These are phyloP conservation scores for Adiantum capillusveneris DNA, from an alignment of 75 land plant genomes.

Conservation along the genomic window DNA sequence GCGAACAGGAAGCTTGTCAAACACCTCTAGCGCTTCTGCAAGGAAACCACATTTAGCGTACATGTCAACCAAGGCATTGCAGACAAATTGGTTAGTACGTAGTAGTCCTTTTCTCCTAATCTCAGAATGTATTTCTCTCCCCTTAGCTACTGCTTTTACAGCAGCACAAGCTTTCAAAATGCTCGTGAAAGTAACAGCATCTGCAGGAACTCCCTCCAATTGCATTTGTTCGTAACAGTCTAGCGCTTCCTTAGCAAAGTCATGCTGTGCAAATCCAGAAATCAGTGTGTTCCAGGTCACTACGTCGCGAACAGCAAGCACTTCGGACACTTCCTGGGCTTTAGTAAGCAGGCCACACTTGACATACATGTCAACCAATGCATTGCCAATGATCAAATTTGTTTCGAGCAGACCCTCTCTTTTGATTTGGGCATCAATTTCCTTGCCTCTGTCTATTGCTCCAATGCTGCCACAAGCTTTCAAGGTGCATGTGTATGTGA, in stretches of 20 bases:
- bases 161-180: constrained; percentile 24
- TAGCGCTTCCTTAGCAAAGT: constrained; percentile 15
- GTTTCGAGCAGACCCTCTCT: constrained; percentile 25
- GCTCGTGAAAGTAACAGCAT: constrained; percentile 40
- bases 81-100: background rate
- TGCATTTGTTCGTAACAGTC: constrained; percentile 32
- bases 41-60: constrained; percentile 10
- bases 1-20: background rate
- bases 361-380: constrained; percentile 48
- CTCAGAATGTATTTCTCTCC: background rate
- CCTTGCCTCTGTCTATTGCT: constrained; percentile 11
- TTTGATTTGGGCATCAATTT: constrained; percentile 20
- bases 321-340: constrained; percentile 37
- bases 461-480: background rate
- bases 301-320: constrained; percentile 29
- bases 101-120: background rate
- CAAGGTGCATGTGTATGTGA: background rate
- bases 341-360: constrained; percentile 19
- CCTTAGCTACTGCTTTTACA: background rate
- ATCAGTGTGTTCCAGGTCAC: constrained; percentile 59
- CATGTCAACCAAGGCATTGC: constrained; percentile 10
- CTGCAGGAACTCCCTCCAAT: constrained; percentile 23
- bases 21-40: constrained; percentile 1
- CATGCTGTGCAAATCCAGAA: constrained; percentile 27
- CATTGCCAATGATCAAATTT: constrained; percentile 32